A percentile compares a stretch with the other conserved stretches of the same genome.
Conservation (phyloP, 2,329 filamentous ascomycete genomes). For the Tolypocladium album region DNA sequence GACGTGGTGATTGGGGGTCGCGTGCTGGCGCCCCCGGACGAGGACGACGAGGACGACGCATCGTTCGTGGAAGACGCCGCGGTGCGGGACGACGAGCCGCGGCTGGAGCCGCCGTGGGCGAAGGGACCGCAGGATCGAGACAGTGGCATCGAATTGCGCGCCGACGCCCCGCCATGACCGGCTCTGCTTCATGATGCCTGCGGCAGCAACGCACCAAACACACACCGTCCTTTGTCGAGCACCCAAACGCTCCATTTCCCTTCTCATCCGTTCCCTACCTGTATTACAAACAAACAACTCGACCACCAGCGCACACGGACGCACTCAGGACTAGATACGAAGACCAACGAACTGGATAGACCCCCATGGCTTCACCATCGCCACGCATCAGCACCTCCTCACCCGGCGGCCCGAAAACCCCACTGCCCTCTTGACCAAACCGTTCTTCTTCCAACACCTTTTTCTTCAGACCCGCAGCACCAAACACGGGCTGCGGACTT, state of each 20-base stretch:
- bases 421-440: not conserved
- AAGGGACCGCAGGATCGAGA: slow-evolving; percentile 37
- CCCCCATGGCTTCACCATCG: not conserved
- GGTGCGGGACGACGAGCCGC: slow-evolving; percentile 11
- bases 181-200: not conserved
- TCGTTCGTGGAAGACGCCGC: slow-evolving; percentile 9
- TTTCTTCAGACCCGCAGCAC: not conserved
- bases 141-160: slow-evolving; percentile 39
- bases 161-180: slow-evolving; percentile 14
- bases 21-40: slow-evolving; percentile 59
- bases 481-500: not conserved
- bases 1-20: slow-evolving; percentile 76
- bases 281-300: not conserved
- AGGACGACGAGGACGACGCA: slow-evolving; percentile 32
- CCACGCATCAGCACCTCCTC: not conserved
- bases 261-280: slow-evolving; percentile 3
- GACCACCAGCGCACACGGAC: not conserved
- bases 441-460: not conserved
- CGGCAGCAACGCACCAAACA: not conserved
- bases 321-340: not conserved
- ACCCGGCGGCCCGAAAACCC: not conserved
- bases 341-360: not conserved
- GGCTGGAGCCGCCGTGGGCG: slow-evolving; percentile 18
- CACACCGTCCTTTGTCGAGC: not conserved
- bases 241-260: not conserved